Conservation (phyloP, 2,329 filamentous ascomycete species). For the Penicillium sp. region DNA sequence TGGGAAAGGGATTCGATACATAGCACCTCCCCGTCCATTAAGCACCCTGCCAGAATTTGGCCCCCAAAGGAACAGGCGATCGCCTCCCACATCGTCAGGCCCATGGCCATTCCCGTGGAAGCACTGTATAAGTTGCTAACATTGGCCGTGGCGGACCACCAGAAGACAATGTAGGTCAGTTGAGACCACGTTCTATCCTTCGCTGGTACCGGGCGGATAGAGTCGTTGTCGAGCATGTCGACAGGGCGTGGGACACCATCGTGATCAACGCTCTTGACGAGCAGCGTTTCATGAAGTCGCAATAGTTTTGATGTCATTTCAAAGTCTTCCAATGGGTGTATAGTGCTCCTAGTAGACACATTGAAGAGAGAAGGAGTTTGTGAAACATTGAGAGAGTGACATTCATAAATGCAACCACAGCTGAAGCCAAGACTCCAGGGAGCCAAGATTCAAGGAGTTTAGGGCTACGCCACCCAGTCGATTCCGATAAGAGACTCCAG, state of each 20-base stretch:
- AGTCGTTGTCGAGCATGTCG: slow-evolving; percentile 40
- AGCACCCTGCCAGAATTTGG: slow-evolving; percentile 33
- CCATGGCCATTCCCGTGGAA: slow-evolving; percentile 42
- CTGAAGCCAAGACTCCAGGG: neutral
- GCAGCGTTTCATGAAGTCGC: slow-evolving; percentile 13
- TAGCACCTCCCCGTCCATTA: slow-evolving; percentile 45
- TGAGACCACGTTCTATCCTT: slow-evolving; percentile 45
- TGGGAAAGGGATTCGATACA: slow-evolving; percentile 47
- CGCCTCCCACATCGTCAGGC: slow-evolving; percentile 53
- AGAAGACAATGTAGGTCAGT: slow-evolving; percentile 45
- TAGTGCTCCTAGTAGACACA: too few relatives aligned
- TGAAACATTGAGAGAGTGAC: neutral
- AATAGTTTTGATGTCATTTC: neutral
- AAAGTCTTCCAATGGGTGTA: neutral
- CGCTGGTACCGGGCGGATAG: slow-evolving; percentile 42
- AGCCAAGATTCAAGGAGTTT: neutral
- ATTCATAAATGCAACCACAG: neutral
- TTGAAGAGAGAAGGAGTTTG: neutral
- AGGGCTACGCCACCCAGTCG: neutral
- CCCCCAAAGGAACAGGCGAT: slow-evolving; percentile 45
- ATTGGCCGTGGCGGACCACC: slow-evolving; percentile 42
- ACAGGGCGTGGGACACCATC: slow-evolving; percentile 15
- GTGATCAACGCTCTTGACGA: slow-evolving; percentile 20
- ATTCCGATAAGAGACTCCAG: neutral
- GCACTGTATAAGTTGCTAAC: slow-evolving; percentile 43